Evolutionary conservation across 1,139 yeast species (phyloP), one percentile per base, ranked within the genome.

Genomic region (Pichia sp.): DNA sequence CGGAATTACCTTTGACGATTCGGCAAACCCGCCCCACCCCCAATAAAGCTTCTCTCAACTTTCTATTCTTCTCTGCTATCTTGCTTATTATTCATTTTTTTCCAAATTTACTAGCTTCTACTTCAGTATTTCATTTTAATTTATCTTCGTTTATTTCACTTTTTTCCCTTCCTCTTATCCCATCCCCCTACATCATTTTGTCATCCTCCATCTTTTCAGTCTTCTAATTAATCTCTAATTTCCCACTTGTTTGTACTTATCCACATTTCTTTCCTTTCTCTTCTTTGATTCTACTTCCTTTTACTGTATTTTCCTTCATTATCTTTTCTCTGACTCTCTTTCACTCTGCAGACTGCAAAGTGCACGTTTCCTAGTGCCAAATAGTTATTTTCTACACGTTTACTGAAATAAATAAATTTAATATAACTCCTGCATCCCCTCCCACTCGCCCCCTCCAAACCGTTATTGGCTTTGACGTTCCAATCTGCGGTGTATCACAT

Each of bases 1-100:
- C 13, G 61, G 61, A 12, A 58, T 58, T 37, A 55, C 46, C 2
- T 18, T 56, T 12, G 53, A 53, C 23, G 42, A 37, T 3, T 13
- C 44, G 8, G 26, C 44, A 13, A 30, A 41, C 44, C 40, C 34
- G 13, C 34, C 28, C 10, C 34, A n/a, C 13, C 37, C 23, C 10
- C 22, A 12, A 10, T 23, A 21, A 41, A 41, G n/a, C n/a, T n/a
- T 3, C 23, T 25, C 25, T 40, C 19, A 13, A 40, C 16, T 21
- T 22, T 25, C 43, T 13, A 16, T n/a, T 34, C n/a, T 37, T 40
- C 21, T 28, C 31, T 40, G 18, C 36, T 18, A 10, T 41, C 31
- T 42, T 48, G 25, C 47, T 36, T 44, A n/a, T 36, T n/a, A 23
- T 36, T 28, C 18, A n/a, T n/a, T 23, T 31, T 34, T 34, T 34